Evolutionary conservation across 169 alveolate species (phyloP).

Genomic region (Plasmodium sp.): DNA sequence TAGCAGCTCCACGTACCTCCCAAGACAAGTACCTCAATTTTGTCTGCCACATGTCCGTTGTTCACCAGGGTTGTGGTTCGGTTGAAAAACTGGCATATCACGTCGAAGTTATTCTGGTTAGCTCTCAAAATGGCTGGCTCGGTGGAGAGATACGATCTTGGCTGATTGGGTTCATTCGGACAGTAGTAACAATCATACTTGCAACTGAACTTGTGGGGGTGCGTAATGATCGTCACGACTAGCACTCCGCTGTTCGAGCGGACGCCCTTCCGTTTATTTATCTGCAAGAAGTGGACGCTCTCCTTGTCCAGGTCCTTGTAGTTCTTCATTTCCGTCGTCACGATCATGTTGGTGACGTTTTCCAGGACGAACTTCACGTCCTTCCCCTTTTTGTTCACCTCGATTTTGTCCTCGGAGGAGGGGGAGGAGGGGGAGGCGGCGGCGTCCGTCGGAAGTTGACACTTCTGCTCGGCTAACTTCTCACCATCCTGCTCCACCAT

Average conservation of each 20-base stretch:
- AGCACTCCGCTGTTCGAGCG: constrained; percentile 93
- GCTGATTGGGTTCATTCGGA: constrained; percentile 97
- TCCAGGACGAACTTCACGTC: constrained; percentile 63
- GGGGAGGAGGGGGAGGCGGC: neutral
- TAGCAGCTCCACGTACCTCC: constrained; percentile 97
- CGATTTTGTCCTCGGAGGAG: constrained; percentile 1
- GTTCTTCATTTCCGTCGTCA: constrained; percentile 67
- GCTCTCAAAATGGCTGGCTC: constrained; percentile 97
- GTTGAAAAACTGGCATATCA: constrained; percentile 92
- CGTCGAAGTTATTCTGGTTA: constrained; percentile 93
- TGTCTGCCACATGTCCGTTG: constrained; percentile 94
- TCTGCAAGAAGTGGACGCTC: constrained; percentile 78
- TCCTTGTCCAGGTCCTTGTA: constrained; percentile 72
- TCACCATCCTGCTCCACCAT: too few species aligned
- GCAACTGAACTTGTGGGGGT: constrained; percentile 95
- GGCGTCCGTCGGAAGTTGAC: too few species aligned
- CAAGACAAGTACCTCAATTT: constrained; percentile 93
- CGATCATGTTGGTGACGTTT: constrained; percentile 68
- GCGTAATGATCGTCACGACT: constrained; percentile 94
- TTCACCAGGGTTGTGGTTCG: constrained; percentile 92
- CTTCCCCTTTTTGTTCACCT: constrained; percentile 42
- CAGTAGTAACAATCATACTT: constrained; percentile 94
- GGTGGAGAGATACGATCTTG: constrained; percentile 94
- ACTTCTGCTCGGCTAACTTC: too few species aligned
- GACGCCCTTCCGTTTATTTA: constrained; percentile 87